These are phyloP conservation scores for Antarctomyces pellizariae DNA, from an alignment of 495 filamentous ascomycete genomes.

Conservation along the genomic window DNA sequence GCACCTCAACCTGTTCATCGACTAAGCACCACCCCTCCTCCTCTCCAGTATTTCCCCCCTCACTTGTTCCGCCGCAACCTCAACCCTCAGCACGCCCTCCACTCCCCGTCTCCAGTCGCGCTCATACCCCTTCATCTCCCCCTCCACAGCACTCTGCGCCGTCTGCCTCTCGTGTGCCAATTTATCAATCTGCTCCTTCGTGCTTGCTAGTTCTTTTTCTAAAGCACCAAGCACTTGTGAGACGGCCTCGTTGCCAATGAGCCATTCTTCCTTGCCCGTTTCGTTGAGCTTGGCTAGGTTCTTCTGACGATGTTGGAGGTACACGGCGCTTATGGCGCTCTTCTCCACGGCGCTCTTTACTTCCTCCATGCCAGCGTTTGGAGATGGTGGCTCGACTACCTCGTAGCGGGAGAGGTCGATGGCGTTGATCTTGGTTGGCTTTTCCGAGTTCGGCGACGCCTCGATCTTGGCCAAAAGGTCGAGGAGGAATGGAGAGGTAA, in stretches of 20 bases:
- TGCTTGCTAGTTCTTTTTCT: conserved; percentile 55
- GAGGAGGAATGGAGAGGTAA: conserved; percentile 21
- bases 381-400: conserved; percentile 21
- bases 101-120: conserved; percentile 51
- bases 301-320: conserved; percentile 38
- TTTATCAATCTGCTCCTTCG: conserved; percentile 38
- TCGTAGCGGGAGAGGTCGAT: conserved; percentile 76
- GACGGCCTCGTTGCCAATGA: conserved; percentile 57
- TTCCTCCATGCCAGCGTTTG: conserved; percentile 11
- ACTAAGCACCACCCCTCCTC: conserved; percentile 12
- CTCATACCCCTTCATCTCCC: conserved; percentile 45
- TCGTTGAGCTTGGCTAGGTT: conserved; percentile 55
- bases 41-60: conserved; percentile 37
- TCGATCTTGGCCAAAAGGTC: conserved; percentile 36
- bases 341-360: conserved; percentile 1
- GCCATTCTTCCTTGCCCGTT: conserved; percentile 76
- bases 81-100: conserved; percentile 47
- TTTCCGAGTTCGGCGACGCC: conserved; percentile 30
- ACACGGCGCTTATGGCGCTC: conserved; percentile 30
- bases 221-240: conserved; percentile 45
- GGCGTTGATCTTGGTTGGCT: conserved; percentile 26
- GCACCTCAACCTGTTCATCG: no score
- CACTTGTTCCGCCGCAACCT: conserved; percentile 48
- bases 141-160: conserved; percentile 41
- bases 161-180: conserved; percentile 46